A percentile compares a stretch with the other conserved stretches of the same genome.
Evolutionary conservation across 1,139 yeast genomes (phyloP).

Genomic region (Yamadazyma kanchanaburiensis): DNA sequence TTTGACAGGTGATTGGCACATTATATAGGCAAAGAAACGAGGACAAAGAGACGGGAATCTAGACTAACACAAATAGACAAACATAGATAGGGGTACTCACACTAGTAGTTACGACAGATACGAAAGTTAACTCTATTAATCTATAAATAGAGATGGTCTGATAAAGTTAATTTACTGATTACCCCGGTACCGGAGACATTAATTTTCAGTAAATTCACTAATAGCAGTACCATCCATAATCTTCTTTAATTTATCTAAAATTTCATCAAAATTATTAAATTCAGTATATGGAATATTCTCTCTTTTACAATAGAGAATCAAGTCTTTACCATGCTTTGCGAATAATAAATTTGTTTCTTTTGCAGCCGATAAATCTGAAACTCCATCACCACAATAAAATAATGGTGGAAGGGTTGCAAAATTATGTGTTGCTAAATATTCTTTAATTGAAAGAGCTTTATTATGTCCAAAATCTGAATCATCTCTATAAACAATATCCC

Average conservation of each 20-base stretch:
- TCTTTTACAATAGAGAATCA: slow-evolving; percentile 76
- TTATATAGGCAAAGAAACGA: too few species aligned
- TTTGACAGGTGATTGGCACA: too few species aligned
- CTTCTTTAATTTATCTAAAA: slow-evolving; percentile 48
- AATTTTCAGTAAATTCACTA: slow-evolving; percentile 27
- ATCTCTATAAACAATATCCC: slow-evolving; percentile 86
- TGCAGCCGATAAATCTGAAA: slow-evolving; percentile 91
- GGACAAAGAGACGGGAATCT: too few species aligned
- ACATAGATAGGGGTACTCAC: too few species aligned
- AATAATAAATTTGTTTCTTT: slow-evolving; percentile 89
- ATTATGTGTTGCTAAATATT: slow-evolving; percentile 50
- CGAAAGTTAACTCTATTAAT: slow-evolving; percentile 28
- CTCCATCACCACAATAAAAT: slow-evolving; percentile 97
- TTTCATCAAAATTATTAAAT: slow-evolving; percentile 73
- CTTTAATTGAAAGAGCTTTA: slow-evolving; percentile 77
- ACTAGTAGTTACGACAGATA: not conserved
- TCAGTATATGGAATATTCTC: slow-evolving; percentile 83
- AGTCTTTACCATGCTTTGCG: slow-evolving; percentile 90
- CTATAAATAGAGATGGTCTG: slow-evolving; percentile 1
- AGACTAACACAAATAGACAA: too few species aligned
- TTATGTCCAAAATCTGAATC: slow-evolving; percentile 92
- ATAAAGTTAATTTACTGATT: slow-evolving; percentile 18
- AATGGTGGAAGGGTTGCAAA: slow-evolving; percentile 46
- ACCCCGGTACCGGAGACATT: slow-evolving; percentile 4
- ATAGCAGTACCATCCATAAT: slow-evolving; percentile 30